A percentile compares a stretch with the other conserved stretches of the same genome.
These are phyloP conservation scores for Piper longum DNA, from an alignment of 164 flowering plant species.

Conservation along the genomic window DNA sequence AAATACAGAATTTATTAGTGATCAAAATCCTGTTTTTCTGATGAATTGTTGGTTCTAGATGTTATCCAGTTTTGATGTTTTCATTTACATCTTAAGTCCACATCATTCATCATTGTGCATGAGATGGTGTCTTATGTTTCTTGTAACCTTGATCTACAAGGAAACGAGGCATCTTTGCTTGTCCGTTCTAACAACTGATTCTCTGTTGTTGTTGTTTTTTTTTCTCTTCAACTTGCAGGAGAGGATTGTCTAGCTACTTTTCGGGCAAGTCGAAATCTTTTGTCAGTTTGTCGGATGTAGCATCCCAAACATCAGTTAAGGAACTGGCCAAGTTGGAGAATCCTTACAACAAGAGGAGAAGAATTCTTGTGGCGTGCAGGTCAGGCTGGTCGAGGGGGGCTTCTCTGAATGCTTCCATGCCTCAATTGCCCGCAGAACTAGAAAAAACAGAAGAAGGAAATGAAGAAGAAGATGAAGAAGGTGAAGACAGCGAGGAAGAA, in stretches of 20 bases:
- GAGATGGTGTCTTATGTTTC: not conserved
- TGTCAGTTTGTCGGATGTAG: constrained; percentile 29
- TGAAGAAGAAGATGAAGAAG: constrained; percentile 4
- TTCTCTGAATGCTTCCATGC: constrained; percentile 30
- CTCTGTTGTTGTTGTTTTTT: too few relatives aligned
- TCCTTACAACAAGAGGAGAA: constrained; percentile 51
- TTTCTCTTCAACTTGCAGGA: constrained; percentile 18
- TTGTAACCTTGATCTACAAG: too few relatives aligned
- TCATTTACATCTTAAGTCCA: not conserved
- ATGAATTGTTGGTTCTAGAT: too few relatives aligned
- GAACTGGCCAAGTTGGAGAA: constrained; percentile 44
- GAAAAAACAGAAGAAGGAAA: not conserved
- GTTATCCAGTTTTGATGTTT: not conserved
- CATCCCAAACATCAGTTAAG: constrained; percentile 10
- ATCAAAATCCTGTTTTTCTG: too few relatives aligned
- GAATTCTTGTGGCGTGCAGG: constrained; percentile 28
- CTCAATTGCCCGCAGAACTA: constrained; percentile 4
- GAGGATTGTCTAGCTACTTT: constrained; percentile 48
- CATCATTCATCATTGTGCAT: not conserved
- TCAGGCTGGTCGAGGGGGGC: constrained; percentile 11
- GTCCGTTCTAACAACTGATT: too few relatives aligned
- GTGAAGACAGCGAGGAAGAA: not conserved
- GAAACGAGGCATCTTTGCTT: too few relatives aligned
- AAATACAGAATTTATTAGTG: too few relatives aligned
- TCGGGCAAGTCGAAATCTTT: constrained; percentile 57